Percentiles rank a stretch among this genome's conserved stretches.
These are phyloP conservation scores for Mycena sp. DNA, from an alignment of 1,284 basidiomycete genomes.

Conservation along the genomic window DNA sequence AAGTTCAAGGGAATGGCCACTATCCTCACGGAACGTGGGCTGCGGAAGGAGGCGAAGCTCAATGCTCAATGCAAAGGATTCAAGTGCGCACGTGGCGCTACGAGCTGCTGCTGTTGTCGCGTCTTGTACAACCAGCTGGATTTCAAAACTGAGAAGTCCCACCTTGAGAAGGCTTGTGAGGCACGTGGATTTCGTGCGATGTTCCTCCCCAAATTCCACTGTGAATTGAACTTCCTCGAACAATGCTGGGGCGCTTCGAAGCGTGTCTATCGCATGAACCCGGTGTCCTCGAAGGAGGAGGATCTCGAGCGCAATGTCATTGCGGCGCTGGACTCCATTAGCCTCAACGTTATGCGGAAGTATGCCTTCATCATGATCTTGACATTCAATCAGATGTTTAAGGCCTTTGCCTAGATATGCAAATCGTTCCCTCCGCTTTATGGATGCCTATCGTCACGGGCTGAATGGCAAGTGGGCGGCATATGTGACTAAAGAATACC, in stretches of 20 bases:
- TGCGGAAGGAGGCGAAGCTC: slow-evolving; percentile 49
- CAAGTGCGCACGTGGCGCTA: slow-evolving; percentile 21
- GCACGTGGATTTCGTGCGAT: slow-evolving; percentile 16
- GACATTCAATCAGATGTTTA: no score
- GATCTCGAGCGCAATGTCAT: slow-evolving; percentile 33
- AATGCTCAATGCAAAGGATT: slow-evolving; percentile 29
- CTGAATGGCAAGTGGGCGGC: neutral
- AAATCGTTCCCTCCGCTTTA: neutral
- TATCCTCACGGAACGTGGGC: slow-evolving; percentile 36
- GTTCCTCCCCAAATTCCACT: slow-evolving; percentile 35
- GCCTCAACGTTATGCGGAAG: slow-evolving; percentile 31
- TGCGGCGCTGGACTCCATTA: slow-evolving; percentile 24
- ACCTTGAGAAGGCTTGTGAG: slow-evolving; percentile 23
- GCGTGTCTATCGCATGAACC: slow-evolving; percentile 25
- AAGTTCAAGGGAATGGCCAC: slow-evolving; percentile 43
- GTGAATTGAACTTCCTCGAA: slow-evolving; percentile 33
- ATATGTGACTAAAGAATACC: neutral
- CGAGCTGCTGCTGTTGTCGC: slow-evolving; percentile 31
- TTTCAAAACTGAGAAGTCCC: slow-evolving; percentile 26
- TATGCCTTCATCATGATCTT: slow-evolving; percentile 1
- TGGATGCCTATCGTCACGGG: neutral
- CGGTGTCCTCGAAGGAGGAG: slow-evolving; percentile 32
- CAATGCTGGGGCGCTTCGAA: slow-evolving; percentile 31
- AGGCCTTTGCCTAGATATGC: neutral
- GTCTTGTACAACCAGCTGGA: slow-evolving; percentile 35